phyloP scores from a whole-genome alignment of 1,139 yeast genomes.

The Yamadazyma diddensiae region DNA sequence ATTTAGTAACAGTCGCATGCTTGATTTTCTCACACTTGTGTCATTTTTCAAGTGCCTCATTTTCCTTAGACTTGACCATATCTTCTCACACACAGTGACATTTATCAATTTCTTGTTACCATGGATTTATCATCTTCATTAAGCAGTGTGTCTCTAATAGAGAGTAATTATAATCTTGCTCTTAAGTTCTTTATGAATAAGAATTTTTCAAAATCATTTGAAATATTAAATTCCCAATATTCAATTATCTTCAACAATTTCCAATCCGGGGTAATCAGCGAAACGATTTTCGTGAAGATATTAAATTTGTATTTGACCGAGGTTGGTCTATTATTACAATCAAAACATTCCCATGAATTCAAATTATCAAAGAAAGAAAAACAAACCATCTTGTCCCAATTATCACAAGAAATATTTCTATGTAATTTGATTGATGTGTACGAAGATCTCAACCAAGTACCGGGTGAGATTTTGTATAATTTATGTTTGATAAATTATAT shows the following conservation, averaged over 20 bases:
- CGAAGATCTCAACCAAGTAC: conserved; percentile 23
- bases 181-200: conserved; percentile 41
- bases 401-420: conserved; percentile 22
- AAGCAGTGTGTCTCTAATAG: conserved; percentile 12
- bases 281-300: conserved; percentile 31
- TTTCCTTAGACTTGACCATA: no score
- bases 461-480: conserved; percentile 34
- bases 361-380: conserved; percentile 17
- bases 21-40: no score
- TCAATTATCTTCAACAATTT: conserved; percentile 21
- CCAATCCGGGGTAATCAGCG: conserved; percentile 25
- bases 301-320: conserved; percentile 36
- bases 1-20: no score
- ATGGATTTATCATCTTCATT: no score
- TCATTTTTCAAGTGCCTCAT: no score
- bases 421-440: conserved; percentile 21
- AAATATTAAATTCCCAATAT: conserved; percentile 25
- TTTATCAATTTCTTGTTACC: no score
- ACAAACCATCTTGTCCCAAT: conserved; percentile 13
- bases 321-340: conserved; percentile 28
- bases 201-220: conserved; percentile 34
- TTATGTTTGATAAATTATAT: conserved; percentile 26
- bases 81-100: no score
- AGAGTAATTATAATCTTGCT: conserved; percentile 29
- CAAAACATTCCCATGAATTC: conserved; percentile 11